Evolutionary conservation across 73 alveolate genomes (phyloP), one percentile per base, ranked within the genome.

Genomic region (Halteria grandinella): DNA sequence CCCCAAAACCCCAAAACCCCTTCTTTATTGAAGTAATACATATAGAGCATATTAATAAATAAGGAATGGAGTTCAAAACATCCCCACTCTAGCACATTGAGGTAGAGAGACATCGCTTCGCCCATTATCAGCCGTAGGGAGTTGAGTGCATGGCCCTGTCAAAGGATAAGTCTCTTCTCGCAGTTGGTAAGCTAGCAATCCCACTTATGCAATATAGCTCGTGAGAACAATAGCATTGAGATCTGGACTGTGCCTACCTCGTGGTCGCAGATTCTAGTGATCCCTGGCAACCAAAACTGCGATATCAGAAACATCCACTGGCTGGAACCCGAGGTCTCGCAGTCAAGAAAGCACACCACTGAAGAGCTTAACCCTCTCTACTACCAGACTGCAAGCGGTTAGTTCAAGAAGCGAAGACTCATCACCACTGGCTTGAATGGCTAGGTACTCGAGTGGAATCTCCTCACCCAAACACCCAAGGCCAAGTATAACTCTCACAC

Each of bases 351-450:
- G 59, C 29, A 28, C 14, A 36, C 31, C 5, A 20, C 18, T 21
- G n/a, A n/a, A n/a, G 45, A 66, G 47, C 45, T 55, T 5, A 49
- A 47, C 39, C 55, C 79, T 1, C 63, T 64, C 21, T 36, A 62
- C 45, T 58, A 44, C 41, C 36, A 74, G 48, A 31, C 23, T 40
- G 53, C 75, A 34, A 62, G 70, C 48, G 64, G 70, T 41, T 76
- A 62, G 24, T 55, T 71, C 43, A 60, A 62, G 75, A 48, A 82
- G 63, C 76, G 92, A 50, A 91, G 95, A 72, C 55, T 91, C 44
- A 72, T 91, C 33, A 76, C 95, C n/a, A 71, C 91, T 21, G 94
- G 95, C 12, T 79, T 91, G 17, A 91, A 79, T 80, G 97, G 97
- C 10, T 79, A 73, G 49, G 87, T 91, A 24, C 78, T 91, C 33